Percentiles rank a stretch among this genome's conserved stretches.
These are phyloP conservation scores for Coelastrella sp. DNA, from an alignment of 139 green algal genomes.

Conservation along the genomic window DNA sequence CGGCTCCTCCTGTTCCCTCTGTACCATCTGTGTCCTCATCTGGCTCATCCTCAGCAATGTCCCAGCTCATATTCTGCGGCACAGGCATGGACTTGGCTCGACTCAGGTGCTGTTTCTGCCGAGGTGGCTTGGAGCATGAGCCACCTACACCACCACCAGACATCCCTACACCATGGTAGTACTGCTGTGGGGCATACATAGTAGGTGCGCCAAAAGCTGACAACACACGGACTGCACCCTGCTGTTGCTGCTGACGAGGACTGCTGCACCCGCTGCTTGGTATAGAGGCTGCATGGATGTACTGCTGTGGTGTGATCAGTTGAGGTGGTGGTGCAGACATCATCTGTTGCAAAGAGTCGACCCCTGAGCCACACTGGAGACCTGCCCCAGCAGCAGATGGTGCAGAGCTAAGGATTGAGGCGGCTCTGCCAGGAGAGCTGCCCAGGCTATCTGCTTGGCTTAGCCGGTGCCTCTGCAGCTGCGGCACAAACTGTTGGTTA, in stretches of 20 bases:
- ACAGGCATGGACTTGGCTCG: constrained; percentile 27
- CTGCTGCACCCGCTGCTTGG: background rate
- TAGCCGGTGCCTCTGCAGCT: background rate
- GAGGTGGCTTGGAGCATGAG: background rate
- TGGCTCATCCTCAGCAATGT: background rate
- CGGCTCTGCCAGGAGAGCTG: background rate
- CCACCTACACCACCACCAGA: background rate
- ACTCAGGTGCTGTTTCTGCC: constrained; percentile 19
- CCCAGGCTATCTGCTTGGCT: constrained; percentile 11
- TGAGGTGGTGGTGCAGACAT: constrained; percentile 12
- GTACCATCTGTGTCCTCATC: background rate
- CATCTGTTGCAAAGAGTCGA: constrained; percentile 26
- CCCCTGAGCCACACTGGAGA: background rate
- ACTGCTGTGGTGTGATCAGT: constrained; percentile 3
- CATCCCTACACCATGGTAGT: background rate
- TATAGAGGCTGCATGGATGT: background rate
- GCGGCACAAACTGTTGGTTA: background rate
- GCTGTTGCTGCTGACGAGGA: constrained; percentile 46
- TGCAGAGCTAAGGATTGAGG: background rate
- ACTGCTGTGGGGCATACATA: background rate
- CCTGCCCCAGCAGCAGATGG: background rate
- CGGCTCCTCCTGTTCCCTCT: background rate
- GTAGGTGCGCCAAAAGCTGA: background rate
- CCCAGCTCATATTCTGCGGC: constrained; percentile 17
- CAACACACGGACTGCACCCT: constrained; percentile 20